Conservation (phyloP, 164 flowering plant species). For the Buxus sempervirens region DNA sequence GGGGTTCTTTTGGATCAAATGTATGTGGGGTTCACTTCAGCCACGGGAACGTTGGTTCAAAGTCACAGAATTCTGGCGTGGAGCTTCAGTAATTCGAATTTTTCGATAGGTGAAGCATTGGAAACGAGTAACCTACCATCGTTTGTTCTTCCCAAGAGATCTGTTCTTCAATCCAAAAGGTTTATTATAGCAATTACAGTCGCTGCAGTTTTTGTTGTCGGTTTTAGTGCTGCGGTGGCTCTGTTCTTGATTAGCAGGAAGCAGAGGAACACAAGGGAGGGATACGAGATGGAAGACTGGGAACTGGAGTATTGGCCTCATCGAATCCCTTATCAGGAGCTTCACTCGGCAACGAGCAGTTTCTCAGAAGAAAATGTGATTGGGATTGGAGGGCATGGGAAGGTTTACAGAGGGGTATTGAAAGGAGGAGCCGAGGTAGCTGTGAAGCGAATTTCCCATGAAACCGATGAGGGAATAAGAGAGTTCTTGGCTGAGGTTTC, state of each 20-base stretch:
- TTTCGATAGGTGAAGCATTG: constrained; percentile 32
- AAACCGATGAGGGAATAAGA: constrained; percentile 41
- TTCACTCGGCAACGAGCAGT: constrained; percentile 45
- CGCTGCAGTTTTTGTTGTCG: constrained; percentile 21
- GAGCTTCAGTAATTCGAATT: constrained; percentile 61
- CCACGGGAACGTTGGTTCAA: constrained; percentile 46
- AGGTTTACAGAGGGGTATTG: constrained; percentile 56
- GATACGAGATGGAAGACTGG: constrained; percentile 62
- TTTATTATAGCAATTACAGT: constrained; percentile 40
- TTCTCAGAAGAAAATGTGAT: constrained; percentile 58
- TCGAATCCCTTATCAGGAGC: constrained; percentile 40
- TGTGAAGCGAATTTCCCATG: constrained; percentile 51
- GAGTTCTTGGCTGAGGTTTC: constrained; percentile 65
- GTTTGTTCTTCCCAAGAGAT: constrained; percentile 35
- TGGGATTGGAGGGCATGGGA: constrained; percentile 68
- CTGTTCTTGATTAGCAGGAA: constrained; percentile 23
- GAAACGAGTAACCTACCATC: constrained; percentile 45
- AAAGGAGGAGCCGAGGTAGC: constrained; percentile 52
- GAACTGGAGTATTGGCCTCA: constrained; percentile 81
- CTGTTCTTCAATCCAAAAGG: constrained; percentile 27
- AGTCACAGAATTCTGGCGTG: constrained; percentile 53
- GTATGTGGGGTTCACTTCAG: constrained; percentile 61
- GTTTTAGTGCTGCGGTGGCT: constrained; percentile 8
- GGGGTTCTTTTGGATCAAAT: constrained; percentile 52
- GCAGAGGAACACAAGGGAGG: constrained; percentile 23